Base-by-base conservation (phyloP, 31 red algal genomes). In the Odonthalia washingtoniensis region DNA sequence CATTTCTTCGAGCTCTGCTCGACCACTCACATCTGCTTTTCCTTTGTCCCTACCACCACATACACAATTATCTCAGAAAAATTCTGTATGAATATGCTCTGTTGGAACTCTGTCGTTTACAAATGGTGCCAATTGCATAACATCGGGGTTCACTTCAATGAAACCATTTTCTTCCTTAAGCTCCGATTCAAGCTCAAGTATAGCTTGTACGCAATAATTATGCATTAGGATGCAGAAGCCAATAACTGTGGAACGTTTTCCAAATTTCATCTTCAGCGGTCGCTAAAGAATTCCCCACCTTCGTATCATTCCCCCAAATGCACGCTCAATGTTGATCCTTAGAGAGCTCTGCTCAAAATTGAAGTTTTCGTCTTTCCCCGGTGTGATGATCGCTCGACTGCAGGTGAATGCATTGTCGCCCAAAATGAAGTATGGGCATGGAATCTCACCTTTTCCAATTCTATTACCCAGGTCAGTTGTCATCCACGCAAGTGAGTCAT, bases 201-300 rank as follows among this genome's bases (percentile, higher is more conserved):
- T 57, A 14, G 21, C 49, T 14, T 57, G 12, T 9, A 57, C 21
- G 21, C 9, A 57, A 57, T 14, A 53, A 57, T 57, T 78, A 31
- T 78, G 75, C n/a, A 46, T 4, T 78, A 38, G 45, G 30, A 44
- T 38, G 34, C 75, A 78, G 34, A 21, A 34, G 3, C 30, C 2
- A 57, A 57, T 40, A 6, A 78, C 53, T 33, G 4, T 21, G 53
- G 75, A 35, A 32, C 53, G 45, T 52, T 61, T 81, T 61, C 16
- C 16, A 40, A 81, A 40, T 9, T 46, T 40, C 5, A 46, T 65
- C n/a, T 53, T 21, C 21, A 81, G 60, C 57, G 60, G 78, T 40
- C 78, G 49, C 49, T 57, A 9, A n/a, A n/a, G n/a, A n/a, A n/a
- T n/a, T n/a, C n/a, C n/a, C n/a, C n/a, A n/a, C n/a, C n/a, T n/a